Evolutionary conservation across 106 monocot species (phyloP).

Genomic region (Narthecium ossifragum): DNA sequence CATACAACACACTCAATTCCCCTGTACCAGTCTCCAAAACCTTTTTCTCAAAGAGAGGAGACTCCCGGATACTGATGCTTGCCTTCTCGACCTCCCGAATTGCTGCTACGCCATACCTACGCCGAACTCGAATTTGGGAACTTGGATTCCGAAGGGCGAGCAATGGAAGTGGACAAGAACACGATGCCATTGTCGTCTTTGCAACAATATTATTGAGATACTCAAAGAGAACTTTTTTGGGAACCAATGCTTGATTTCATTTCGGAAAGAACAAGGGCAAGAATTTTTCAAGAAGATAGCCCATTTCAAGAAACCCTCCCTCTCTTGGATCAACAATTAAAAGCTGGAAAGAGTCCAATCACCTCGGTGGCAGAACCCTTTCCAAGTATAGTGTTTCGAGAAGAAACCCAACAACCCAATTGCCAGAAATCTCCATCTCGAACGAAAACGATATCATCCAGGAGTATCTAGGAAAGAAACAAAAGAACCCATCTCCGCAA

Average conservation of each 20-base stretch:
- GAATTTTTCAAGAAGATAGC: not conserved
- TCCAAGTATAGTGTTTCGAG: too few species aligned
- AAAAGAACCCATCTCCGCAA: not conserved
- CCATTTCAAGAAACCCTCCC: not conserved
- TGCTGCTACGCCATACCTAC: not conserved
- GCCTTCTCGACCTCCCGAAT: not conserved
- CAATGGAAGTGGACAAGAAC: not conserved
- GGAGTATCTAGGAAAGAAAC: too few species aligned
- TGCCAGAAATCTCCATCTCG: too few species aligned
- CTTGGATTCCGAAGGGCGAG: too few species aligned
- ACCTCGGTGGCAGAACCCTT: too few species aligned
- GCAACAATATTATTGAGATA: not conserved
- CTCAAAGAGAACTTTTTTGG: not conserved
- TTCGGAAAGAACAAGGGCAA: not conserved
- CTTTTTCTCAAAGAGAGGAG: not conserved
- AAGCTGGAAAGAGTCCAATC: too few species aligned
- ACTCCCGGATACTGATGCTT: not conserved
- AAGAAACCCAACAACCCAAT: too few species aligned
- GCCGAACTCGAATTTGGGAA: not conserved
- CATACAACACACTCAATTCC: constrained; percentile 48
- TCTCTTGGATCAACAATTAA: too few species aligned
- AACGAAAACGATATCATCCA: too few species aligned
- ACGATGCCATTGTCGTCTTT: not conserved
- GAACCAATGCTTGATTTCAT: not conserved
- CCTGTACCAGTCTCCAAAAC: not conserved